phyloP scores from a whole-genome alignment of 768 basidiomycete genomes.

The Stropharia rugosoannulata region DNA sequence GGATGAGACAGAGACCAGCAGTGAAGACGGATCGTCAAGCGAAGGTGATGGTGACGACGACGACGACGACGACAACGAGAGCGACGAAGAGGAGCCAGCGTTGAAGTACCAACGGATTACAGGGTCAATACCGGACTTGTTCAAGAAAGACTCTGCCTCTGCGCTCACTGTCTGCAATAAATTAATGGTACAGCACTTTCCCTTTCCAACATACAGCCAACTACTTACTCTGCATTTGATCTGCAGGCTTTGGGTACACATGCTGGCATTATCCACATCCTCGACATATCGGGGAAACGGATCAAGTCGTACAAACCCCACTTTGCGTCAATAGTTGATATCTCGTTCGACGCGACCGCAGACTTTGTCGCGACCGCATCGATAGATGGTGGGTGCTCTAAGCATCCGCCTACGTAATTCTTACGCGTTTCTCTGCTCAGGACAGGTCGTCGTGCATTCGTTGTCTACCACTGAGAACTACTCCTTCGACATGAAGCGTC shows the following conservation, averaged over 20 bases:
- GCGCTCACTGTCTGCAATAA: conserved; percentile 75
- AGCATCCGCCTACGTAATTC: neutral
- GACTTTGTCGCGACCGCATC: conserved; percentile 93
- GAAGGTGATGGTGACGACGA: conserved; percentile 25
- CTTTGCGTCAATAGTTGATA: conserved; percentile 81
- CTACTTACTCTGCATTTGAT: conserved; percentile 5
- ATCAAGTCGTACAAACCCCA: conserved; percentile 93
- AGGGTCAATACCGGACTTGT: conserved; percentile 69
- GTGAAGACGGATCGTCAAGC: neutral
- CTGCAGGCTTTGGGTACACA: conserved; percentile 88
- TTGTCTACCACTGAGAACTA: conserved; percentile 78
- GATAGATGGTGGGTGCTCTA: conserved; percentile 74
- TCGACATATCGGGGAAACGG: conserved; percentile 75
- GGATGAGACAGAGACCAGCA: neutral
- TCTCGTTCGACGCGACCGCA: conserved; percentile 78
- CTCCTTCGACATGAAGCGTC: conserved; percentile 87
- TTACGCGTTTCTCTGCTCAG: conserved; percentile 40
- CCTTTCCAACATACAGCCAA: neutral
- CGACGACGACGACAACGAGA: conserved; percentile 24
- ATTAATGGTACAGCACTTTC: conserved; percentile 51
- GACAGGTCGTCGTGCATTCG: conserved; percentile 89
- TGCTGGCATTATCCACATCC: conserved; percentile 85
- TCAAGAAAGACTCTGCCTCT: conserved; percentile 89
- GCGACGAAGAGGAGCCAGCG: conserved; percentile 86
- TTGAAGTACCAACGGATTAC: conserved; percentile 88